Evolutionary conservation across 2,329 filamentous ascomycete genomes (phyloP).

Genomic region (Aspergillus ustus): DNA sequence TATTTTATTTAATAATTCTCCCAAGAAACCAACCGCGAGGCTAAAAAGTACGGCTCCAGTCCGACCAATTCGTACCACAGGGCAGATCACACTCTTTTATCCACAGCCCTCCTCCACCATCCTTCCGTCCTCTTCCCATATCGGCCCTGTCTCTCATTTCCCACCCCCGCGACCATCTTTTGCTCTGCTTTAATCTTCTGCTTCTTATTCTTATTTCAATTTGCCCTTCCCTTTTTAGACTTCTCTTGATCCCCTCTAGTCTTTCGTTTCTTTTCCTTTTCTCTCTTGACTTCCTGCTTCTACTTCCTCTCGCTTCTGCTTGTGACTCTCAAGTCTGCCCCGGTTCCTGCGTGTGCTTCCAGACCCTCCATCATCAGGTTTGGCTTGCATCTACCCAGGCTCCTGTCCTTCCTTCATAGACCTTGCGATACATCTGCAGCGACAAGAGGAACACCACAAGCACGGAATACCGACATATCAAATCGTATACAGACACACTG

Average conservation of each 20-base stretch:
- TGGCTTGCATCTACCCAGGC: slow-evolving; percentile 32
- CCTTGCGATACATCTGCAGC: slow-evolving; percentile 14
- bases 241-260: slow-evolving; percentile 37
- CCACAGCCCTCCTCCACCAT: slow-evolving; percentile 32
- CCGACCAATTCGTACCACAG: slow-evolving; percentile 38
- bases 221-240: slow-evolving; percentile 32
- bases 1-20: slow-evolving; percentile 4
- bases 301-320: slow-evolving; percentile 28
- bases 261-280: slow-evolving; percentile 33
- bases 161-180: slow-evolving; percentile 37
- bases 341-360: slow-evolving; percentile 31
- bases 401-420: slow-evolving; percentile 42
- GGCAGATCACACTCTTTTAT: slow-evolving; percentile 44
- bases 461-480: slow-evolving; percentile 5
- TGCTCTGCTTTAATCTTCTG: slow-evolving; percentile 33
- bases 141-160: slow-evolving; percentile 41
- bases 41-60: slow-evolving; percentile 32
- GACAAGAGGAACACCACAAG: slow-evolving; percentile 9
- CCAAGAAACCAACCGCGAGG: slow-evolving; percentile 16
- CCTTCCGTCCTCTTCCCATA: slow-evolving; percentile 33
- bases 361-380: slow-evolving; percentile 22
- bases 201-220: slow-evolving; percentile 31
- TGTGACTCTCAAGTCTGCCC: slow-evolving; percentile 27
- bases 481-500: slow-evolving; percentile 4
- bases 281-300: slow-evolving; percentile 33